phyloP scores from a whole-genome alignment of 805 yeast species.

The Lipomyces japonicus region DNA sequence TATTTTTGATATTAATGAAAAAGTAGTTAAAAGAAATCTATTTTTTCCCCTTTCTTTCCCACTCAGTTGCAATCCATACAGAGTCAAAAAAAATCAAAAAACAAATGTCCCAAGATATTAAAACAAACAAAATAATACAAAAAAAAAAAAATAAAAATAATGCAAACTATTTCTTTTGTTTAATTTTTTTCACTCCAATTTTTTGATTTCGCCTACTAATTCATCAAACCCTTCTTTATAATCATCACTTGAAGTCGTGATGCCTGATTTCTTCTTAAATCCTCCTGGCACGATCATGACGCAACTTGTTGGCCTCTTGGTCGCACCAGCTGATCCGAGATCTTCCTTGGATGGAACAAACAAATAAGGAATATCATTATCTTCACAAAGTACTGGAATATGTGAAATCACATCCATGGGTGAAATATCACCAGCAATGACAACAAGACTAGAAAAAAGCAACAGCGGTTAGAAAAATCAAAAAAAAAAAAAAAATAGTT shows the following conservation, averaged over 20 bases:
- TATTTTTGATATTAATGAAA: too few relatives aligned
- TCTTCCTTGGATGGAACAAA: slow-evolving; percentile 98
- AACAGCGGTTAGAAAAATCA: neutral
- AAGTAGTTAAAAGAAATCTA: too few relatives aligned
- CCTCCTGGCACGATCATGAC: slow-evolving; percentile 97
- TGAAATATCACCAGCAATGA: slow-evolving; percentile 96
- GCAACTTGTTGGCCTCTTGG: slow-evolving; percentile 98
- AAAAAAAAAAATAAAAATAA: too few relatives aligned
- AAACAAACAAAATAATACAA: too few relatives aligned
- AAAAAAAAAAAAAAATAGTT: neutral
- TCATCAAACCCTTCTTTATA: slow-evolving; percentile 92
- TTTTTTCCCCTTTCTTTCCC: too few relatives aligned
- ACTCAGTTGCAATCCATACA: too few relatives aligned
- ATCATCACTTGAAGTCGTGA: slow-evolving; percentile 66
- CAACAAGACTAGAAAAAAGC: slow-evolving; percentile 48
- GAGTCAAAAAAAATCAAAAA: too few relatives aligned
- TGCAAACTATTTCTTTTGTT: too few relatives aligned
- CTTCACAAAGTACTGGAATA: slow-evolving; percentile 96
- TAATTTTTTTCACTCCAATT: slow-evolving; percentile 9
- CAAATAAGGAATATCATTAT: slow-evolving; percentile 80
- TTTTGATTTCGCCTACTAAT: slow-evolving; percentile 79
- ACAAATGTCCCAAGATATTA: too few relatives aligned
- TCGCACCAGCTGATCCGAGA: slow-evolving; percentile 97
- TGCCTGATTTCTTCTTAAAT: slow-evolving; percentile 57
- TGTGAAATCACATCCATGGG: slow-evolving; percentile 97